These are phyloP conservation scores for Eurotiales sp. DNA, from an alignment of 2,329 filamentous ascomycete species.

Conservation along the genomic window DNA sequence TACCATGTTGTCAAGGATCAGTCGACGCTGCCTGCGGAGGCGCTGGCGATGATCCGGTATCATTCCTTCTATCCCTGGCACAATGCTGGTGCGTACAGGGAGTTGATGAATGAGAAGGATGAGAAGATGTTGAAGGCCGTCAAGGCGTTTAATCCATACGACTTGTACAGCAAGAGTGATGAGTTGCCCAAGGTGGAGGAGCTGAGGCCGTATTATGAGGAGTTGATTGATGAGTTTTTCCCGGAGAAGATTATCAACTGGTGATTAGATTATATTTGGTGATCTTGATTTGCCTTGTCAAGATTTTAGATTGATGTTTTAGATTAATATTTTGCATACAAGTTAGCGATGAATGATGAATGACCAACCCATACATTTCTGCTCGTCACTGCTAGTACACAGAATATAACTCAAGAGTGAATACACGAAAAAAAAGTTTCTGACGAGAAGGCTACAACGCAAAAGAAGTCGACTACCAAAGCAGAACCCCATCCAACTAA, in stretches of 20 bases:
- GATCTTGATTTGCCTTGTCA: no score
- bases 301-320: no score
- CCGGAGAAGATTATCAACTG: constrained; percentile 14
- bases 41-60: constrained; percentile 87
- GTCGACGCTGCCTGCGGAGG: constrained; percentile 72
- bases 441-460: no score
- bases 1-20: constrained; percentile 86
- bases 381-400: no score
- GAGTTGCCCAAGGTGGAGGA: constrained; percentile 71
- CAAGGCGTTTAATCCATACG: constrained; percentile 84
- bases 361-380: no score
- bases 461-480: no score
- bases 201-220: constrained; percentile 46
- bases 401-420: no score
- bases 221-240: constrained; percentile 16
- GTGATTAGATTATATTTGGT: not conserved
- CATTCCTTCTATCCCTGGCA: constrained; percentile 95
- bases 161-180: constrained; percentile 88
- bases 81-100: constrained; percentile 70
- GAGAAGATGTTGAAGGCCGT: constrained; percentile 75
- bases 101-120: constrained; percentile 82
- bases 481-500: no score
- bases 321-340: no score
- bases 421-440: no score
- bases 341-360: no score